Conservation (phyloP, 805 yeast species). For the Kluyveromyces dobzhanskii region DNA sequence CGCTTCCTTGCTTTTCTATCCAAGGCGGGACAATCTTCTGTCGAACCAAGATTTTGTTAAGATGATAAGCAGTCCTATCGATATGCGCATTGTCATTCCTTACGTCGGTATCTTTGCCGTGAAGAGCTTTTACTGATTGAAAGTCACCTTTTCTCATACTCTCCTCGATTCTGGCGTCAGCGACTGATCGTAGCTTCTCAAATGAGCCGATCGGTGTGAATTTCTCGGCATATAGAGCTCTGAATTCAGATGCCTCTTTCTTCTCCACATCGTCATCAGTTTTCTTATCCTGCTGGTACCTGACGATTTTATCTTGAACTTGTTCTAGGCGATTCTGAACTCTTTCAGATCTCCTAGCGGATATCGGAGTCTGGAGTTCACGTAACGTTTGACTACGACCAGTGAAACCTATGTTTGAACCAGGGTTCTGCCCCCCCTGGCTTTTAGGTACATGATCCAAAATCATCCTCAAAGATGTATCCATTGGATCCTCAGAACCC, state of each 20-base stretch:
- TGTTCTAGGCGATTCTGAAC: conserved; percentile 35
- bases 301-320: conserved; percentile 61
- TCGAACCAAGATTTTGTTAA: conserved; percentile 64
- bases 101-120: conserved; percentile 52
- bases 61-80: conserved; percentile 66
- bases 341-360: conserved; percentile 18
- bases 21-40: conserved; percentile 86
- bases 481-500: conserved; percentile 43
- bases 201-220: conserved; percentile 36
- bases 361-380: background rate
- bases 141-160: conserved; percentile 68
- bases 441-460: conserved; percentile 42
- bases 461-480: conserved; percentile 46
- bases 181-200: conserved; percentile 50
- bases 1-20: conserved; percentile 69
- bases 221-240: conserved; percentile 54
- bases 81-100: conserved; percentile 44
- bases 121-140: conserved; percentile 37
- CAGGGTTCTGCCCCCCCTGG: conserved; percentile 5
- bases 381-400: conserved; percentile 12
- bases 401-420: conserved; percentile 9
- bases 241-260: conserved; percentile 41
- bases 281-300: conserved; percentile 41
- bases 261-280: conserved; percentile 20
- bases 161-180: conserved; percentile 69